These are phyloP conservation scores for Graphilbum ipis-grandicollis DNA, from an alignment of 2,329 filamentous ascomycete species.

Conservation along the genomic window DNA sequence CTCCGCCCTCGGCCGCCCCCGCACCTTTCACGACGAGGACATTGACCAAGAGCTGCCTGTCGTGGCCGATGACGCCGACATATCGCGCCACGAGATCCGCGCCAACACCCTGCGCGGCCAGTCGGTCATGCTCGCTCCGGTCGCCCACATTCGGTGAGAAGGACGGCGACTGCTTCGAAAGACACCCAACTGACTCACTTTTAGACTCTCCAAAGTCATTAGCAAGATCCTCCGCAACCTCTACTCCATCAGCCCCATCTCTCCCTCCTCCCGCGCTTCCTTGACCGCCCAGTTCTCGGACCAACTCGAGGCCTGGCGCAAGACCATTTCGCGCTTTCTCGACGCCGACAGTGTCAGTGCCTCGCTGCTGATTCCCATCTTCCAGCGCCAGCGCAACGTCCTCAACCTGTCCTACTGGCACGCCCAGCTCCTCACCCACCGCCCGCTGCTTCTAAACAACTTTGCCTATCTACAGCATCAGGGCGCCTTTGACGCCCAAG, in stretches of 20 bases:
- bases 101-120: neutral
- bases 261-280: constrained; percentile 10
- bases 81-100: constrained; percentile 20
- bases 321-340: constrained; percentile 18
- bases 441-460: neutral
- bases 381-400: neutral
- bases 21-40: constrained; percentile 44
- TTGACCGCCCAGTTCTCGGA: constrained; percentile 14
- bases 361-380: constrained; percentile 3
- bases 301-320: constrained; percentile 16
- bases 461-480: constrained; percentile 10
- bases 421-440: neutral
- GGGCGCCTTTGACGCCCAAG: neutral
- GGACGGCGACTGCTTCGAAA: neutral
- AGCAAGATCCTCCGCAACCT: constrained; percentile 17
- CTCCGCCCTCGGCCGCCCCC: constrained; percentile 43
- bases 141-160: constrained; percentile 1
- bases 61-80: constrained; percentile 36
- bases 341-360: constrained; percentile 16
- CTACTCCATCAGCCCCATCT: constrained; percentile 19
- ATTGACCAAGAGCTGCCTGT: constrained; percentile 44
- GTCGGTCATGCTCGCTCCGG: constrained; percentile 3
- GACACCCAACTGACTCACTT: neutral
- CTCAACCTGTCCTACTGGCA: neutral
- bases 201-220: constrained; percentile 17